Conservation (phyloP, 2,329 filamentous ascomycete genomes). For the Dactylella cylindrospora region DNA sequence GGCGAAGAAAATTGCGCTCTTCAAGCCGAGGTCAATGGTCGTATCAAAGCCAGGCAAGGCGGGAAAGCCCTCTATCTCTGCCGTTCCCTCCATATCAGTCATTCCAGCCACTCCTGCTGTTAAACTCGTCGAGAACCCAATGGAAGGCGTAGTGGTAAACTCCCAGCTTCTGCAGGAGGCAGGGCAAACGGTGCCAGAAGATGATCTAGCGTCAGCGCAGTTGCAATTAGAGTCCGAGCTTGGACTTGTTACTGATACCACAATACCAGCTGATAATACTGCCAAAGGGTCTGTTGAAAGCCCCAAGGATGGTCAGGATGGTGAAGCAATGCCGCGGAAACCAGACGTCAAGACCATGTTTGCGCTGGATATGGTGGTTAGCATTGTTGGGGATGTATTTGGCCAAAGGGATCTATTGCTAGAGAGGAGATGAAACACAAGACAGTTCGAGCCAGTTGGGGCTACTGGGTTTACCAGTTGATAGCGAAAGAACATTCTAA, state of each 20-base stretch:
- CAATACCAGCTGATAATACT: background rate
- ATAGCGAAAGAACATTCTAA: no score
- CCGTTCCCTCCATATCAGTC: conserved; percentile 19
- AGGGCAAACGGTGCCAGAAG: background rate
- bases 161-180: conserved; percentile 4
- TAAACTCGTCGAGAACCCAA: conserved; percentile 3
- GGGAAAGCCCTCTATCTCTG: background rate
- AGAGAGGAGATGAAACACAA: conserved; percentile 43
- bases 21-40: conserved; percentile 18
- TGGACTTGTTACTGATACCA: background rate
- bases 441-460: no score
- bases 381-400: conserved; percentile 48
- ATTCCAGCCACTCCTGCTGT: conserved; percentile 18
- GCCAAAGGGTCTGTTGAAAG: background rate
- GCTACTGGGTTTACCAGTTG: no score
- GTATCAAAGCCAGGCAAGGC: conserved; percentile 5
- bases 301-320: background rate
- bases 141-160: background rate
- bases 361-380: conserved; percentile 48
- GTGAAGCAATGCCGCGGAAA: conserved; percentile 5
- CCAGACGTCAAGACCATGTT: conserved; percentile 46
- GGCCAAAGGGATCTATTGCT: conserved; percentile 47
- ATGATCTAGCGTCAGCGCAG: conserved; percentile 12
- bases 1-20: conserved; percentile 26
- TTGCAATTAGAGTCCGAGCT: conserved; percentile 11